A percentile compares a stretch with the other conserved stretches of the same genome.
These are phyloP conservation scores for Geotrichum citri-aurantii DNA, from an alignment of 1,139 yeast genomes.

Conservation along the genomic window DNA sequence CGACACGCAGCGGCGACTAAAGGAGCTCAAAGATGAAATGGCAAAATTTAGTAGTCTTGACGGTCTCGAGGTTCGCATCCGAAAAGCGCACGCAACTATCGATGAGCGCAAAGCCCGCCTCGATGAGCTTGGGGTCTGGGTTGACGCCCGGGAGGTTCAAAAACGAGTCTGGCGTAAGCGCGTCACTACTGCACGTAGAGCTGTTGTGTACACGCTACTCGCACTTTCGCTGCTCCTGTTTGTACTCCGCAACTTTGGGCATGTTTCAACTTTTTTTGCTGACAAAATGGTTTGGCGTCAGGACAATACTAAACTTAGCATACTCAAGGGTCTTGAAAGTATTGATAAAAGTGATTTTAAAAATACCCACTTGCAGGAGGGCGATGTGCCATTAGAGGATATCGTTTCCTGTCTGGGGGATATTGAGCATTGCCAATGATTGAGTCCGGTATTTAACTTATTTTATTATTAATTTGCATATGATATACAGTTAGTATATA, in stretches of 20 bases:
- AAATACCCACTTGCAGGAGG: neutral
- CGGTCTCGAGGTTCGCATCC: slow-evolving; percentile 11
- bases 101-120: slow-evolving; percentile 9
- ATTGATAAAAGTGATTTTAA: neutral
- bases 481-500: no score
- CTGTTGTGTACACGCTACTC: neutral
- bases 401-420: slow-evolving; percentile 9
- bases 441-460: no score
- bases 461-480: no score
- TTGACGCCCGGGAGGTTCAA: slow-evolving; percentile 5
- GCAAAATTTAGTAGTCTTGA: slow-evolving; percentile 11
- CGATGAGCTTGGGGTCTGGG: slow-evolving; percentile 10
- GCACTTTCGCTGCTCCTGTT: neutral
- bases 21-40: slow-evolving; percentile 9
- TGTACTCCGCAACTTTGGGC: neutral
- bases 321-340: neutral
- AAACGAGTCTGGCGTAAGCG: slow-evolving; percentile 6
- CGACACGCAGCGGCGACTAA: slow-evolving; percentile 6
- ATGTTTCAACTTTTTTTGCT: neutral
- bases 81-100: slow-evolving; percentile 5
- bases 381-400: slow-evolving; percentile 8
- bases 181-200: neutral
- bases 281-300: neutral
- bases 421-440: slow-evolving; percentile 5
- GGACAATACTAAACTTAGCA: neutral